phyloP scores from a whole-genome alignment of 495 filamentous ascomycete genomes.

The Xylaria acuta region DNA sequence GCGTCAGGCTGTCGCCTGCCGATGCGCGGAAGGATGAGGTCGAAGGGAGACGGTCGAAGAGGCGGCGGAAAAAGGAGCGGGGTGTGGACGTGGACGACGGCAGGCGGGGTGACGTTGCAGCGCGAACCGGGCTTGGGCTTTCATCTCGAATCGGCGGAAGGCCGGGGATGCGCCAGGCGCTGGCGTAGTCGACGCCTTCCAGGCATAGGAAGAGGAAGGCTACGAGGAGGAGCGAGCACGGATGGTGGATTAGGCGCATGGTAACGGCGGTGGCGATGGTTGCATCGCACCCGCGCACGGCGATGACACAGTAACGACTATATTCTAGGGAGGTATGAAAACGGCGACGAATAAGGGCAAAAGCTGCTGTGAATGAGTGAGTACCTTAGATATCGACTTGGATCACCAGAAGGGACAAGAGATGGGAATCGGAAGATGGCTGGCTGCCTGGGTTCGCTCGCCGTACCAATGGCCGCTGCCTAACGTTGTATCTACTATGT shows the following conservation, averaged over 20 bases:
- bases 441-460: neutral
- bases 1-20: constrained; percentile 27
- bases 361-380: neutral
- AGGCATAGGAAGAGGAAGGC: constrained; percentile 23
- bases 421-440: neutral
- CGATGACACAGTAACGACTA: constrained; percentile 1
- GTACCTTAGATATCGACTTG: neutral
- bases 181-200: neutral
- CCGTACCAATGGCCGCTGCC: neutral
- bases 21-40: constrained; percentile 30
- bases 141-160: constrained; percentile 18
- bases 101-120: neutral
- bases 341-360: neutral
- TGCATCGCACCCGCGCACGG: constrained; percentile 20
- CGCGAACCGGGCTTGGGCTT: neutral
- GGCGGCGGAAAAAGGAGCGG: constrained; percentile 33
- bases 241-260: constrained; percentile 14
- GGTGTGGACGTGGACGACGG: neutral
- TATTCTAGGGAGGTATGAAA: neutral
- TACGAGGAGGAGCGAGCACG: neutral
- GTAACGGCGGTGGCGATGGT: neutral
- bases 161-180: constrained; percentile 24
- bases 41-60: constrained; percentile 32
- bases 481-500: neutral
- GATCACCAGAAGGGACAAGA: neutral